phyloP scores from a whole-genome alignment of 2,329 filamentous ascomycete species.

The Penicillium sp. region DNA sequence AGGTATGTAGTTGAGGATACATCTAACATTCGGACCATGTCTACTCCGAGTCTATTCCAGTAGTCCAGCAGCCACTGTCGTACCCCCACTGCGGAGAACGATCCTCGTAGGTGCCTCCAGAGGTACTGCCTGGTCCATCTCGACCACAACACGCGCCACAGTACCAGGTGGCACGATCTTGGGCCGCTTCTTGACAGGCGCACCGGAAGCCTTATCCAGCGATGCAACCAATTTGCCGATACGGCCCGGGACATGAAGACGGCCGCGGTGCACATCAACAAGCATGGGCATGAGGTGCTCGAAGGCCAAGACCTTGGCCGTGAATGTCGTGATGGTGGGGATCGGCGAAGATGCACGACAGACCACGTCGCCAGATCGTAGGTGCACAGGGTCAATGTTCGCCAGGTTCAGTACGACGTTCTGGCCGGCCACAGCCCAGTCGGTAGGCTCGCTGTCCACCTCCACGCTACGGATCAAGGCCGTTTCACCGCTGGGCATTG shows the following conservation, averaged over 20 bases:
- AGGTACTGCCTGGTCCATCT: constrained; percentile 74
- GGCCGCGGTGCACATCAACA: constrained; percentile 85
- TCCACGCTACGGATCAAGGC: constrained; percentile 82
- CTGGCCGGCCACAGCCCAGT: constrained; percentile 93
- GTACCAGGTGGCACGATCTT: constrained; percentile 79
- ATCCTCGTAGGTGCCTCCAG: constrained; percentile 80
- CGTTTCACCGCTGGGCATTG: constrained; percentile 80
- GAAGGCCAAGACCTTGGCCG: constrained; percentile 83
- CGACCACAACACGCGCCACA: constrained; percentile 77
- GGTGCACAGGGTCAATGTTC: constrained; percentile 81
- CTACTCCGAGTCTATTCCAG: constrained; percentile 64
- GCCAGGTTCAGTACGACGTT: constrained; percentile 82
- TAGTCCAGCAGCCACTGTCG: constrained; percentile 85
- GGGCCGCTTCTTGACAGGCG: constrained; percentile 79
- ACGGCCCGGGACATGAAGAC: constrained; percentile 76
- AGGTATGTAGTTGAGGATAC: too few species aligned
- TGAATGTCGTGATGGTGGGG: constrained; percentile 72
- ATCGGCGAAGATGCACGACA: constrained; percentile 73
- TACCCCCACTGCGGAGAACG: constrained; percentile 77
- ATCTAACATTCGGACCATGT: not conserved
- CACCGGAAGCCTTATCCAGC: constrained; percentile 78
- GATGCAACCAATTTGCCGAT: constrained; percentile 73
- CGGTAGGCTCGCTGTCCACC: constrained; percentile 70
- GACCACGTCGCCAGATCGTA: constrained; percentile 84
- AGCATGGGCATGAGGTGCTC: constrained; percentile 87